Conservation (phyloP, 2,329 filamentous ascomycete genomes). For the Fusarium mundagurra region DNA sequence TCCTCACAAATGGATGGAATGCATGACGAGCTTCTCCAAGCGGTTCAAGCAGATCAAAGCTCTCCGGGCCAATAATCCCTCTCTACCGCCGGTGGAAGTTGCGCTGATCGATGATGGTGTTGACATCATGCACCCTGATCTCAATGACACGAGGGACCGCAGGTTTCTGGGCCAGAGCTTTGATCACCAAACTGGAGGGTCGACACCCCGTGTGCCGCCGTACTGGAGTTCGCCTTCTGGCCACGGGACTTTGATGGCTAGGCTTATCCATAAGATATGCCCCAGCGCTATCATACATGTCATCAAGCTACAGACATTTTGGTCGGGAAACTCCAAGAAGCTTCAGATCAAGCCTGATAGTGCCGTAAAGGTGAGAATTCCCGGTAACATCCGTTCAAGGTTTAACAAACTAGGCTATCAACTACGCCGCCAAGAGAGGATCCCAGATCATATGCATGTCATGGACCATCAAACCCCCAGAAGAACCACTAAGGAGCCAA, state of each 20-base stretch:
- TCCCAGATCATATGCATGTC: background rate
- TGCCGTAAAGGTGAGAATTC: background rate
- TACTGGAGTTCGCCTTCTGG: background rate
- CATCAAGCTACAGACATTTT: background rate
- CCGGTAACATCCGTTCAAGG: fast-evolving
- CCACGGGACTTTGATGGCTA: background rate
- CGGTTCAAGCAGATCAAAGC: background rate
- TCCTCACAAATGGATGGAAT: background rate
- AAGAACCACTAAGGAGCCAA: background rate
- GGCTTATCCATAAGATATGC: background rate
- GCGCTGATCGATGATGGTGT: background rate
- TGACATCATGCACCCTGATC: background rate
- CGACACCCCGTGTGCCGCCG: background rate
- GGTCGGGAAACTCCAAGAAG: background rate
- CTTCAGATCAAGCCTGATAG: background rate
- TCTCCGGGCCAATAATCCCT: background rate
- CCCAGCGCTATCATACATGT: background rate
- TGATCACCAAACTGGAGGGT: background rate
- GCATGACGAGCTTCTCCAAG: background rate
- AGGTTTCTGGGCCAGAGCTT: background rate
- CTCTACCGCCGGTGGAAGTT: background rate
- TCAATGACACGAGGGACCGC: background rate
- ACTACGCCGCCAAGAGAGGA: background rate
- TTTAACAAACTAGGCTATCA: background rate
- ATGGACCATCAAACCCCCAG: background rate